A percentile compares a stretch with the other conserved stretches of the same genome.
Conservation (phyloP, 768 basidiomycete species). For the Suillus americanus region DNA sequence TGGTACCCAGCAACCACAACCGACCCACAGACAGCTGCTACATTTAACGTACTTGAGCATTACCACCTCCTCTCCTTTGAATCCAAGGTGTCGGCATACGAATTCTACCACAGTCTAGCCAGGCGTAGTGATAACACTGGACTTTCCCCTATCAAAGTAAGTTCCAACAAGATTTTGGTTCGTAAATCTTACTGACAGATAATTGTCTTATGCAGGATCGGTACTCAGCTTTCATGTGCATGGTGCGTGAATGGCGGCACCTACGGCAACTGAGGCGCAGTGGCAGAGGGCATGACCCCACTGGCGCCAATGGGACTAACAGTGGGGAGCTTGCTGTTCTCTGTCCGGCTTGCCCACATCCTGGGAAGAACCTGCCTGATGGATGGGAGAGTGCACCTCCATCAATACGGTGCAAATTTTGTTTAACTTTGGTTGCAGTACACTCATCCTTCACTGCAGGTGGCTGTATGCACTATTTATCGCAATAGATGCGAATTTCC, state of each 20-base stretch:
- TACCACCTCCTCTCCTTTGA: constrained; percentile 33
- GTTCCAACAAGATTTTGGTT: constrained; percentile 4
- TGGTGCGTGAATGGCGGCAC: not conserved
- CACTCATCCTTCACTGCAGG: not conserved
- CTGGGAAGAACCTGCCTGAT: not conserved
- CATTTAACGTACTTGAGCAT: constrained; percentile 26
- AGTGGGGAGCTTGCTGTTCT: not conserved
- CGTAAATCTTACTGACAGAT: not conserved
- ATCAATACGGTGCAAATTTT: not conserved
- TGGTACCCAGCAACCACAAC: constrained; percentile 31
- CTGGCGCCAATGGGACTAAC: not conserved
- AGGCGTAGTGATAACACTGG: constrained; percentile 33
- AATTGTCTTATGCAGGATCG: not conserved
- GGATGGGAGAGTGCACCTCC: not conserved
- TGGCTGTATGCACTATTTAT: not conserved
- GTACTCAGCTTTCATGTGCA: not conserved
- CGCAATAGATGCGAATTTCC: not conserved
- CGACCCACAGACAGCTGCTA: constrained; percentile 31
- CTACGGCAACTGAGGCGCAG: not conserved
- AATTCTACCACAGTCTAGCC: constrained; percentile 29
- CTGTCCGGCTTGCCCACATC: not conserved
- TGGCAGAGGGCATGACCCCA: not conserved
- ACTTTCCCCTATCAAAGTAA: constrained; percentile 10
- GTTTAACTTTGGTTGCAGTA: not conserved
- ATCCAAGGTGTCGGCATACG: constrained; percentile 30